Conservation (phyloP, 768 basidiomycete species). For the Amanita jacksonii region DNA sequence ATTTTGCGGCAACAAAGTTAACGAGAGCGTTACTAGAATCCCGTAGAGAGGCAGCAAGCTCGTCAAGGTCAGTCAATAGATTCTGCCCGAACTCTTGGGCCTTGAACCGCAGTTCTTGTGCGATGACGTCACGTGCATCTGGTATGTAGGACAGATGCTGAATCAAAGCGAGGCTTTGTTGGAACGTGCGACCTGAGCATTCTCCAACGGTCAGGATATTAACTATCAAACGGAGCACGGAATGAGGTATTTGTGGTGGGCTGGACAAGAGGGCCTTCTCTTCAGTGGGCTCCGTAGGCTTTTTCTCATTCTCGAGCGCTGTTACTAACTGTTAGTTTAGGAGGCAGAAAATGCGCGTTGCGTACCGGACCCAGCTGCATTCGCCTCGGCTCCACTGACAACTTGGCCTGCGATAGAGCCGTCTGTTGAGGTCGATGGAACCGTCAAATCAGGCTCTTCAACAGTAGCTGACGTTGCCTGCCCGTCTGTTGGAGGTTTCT, state of each 20-base stretch:
- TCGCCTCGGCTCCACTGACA: neutral
- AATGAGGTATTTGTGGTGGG: slow-evolving; percentile 78
- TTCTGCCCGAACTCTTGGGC: slow-evolving; percentile 82
- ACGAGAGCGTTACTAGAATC: slow-evolving; percentile 45
- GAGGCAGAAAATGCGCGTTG: neutral
- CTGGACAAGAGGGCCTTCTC: slow-evolving; percentile 49
- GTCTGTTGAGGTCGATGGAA: neutral
- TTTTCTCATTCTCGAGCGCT: slow-evolving; percentile 3
- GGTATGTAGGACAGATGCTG: slow-evolving; percentile 87
- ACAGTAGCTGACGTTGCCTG: slow-evolving; percentile 1
- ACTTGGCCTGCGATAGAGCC: neutral
- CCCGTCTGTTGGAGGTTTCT: slow-evolving; percentile 10
- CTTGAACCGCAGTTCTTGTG: slow-evolving; percentile 76
- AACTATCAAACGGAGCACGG: slow-evolving; percentile 84
- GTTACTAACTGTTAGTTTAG: neutral
- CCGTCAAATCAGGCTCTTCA: neutral
- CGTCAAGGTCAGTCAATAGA: slow-evolving; percentile 68
- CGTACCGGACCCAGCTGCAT: slow-evolving; percentile 10
- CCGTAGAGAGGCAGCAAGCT: slow-evolving; percentile 57
- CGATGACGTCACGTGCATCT: slow-evolving; percentile 81
- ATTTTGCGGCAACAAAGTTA: slow-evolving; percentile 72
- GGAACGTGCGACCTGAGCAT: slow-evolving; percentile 94
- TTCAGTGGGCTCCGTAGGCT: slow-evolving; percentile 25
- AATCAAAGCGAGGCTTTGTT: slow-evolving; percentile 84
- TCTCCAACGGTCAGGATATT: slow-evolving; percentile 97